Conservation (phyloP, 2,329 filamentous ascomycete species). For the Fusarium torulosum region DNA sequence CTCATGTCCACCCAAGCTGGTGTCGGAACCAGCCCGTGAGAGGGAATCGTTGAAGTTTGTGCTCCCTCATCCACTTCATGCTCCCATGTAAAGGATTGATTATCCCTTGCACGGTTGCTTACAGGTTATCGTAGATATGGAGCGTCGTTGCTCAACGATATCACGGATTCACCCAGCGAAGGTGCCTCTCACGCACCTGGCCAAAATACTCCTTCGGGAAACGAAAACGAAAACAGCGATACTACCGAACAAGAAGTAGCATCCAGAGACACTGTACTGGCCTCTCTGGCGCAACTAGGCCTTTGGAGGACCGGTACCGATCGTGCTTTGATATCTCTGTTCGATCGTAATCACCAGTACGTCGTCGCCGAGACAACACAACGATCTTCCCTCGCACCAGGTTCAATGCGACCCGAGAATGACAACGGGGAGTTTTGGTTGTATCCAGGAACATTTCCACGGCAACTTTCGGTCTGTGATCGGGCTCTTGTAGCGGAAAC, state of each 20-base stretch:
- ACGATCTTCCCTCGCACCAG: constrained; percentile 54
- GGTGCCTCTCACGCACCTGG: constrained; percentile 9
- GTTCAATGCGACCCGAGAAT: constrained; percentile 15
- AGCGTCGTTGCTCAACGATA: constrained; percentile 27
- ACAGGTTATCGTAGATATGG: constrained; percentile 23
- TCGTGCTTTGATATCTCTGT: constrained; percentile 63
- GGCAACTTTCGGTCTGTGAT: constrained; percentile 48
- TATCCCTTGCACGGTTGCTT: neutral
- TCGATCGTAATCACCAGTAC: constrained; percentile 62
- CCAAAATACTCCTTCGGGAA: neutral
- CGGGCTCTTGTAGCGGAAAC: constrained; percentile 39
- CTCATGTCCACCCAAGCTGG: constrained; percentile 16
- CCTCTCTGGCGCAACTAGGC: constrained; percentile 63
- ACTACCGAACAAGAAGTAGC: neutral
- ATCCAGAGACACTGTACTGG: constrained; percentile 55
- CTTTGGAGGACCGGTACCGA: constrained; percentile 57
- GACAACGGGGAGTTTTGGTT: constrained; percentile 40
- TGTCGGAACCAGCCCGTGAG: constrained; percentile 32
- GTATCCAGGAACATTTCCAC: constrained; percentile 48
- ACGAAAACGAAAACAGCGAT: neutral
- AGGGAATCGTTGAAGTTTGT: constrained; percentile 38
- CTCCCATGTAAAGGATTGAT: neutral
- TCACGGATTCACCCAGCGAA: constrained; percentile 19
- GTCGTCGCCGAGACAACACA: constrained; percentile 63
- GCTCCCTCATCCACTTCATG: neutral